Base-by-base conservation (phyloP, 1,139 yeast genomes). In the Maudiozyma humilis region DNA sequence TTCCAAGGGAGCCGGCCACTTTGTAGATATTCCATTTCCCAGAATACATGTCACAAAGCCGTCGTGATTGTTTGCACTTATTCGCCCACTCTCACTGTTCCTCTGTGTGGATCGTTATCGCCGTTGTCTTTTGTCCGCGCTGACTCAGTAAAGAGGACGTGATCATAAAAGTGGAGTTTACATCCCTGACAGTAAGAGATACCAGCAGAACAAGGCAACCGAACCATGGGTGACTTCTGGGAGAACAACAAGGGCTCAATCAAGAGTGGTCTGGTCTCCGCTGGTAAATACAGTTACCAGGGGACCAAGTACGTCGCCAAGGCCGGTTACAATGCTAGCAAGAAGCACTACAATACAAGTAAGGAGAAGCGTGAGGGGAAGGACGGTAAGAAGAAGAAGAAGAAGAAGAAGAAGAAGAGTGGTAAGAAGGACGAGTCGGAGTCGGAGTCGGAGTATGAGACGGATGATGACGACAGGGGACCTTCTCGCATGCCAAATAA, bases 241-340 rank as follows among this genome's bases (percentile, higher is more conserved):
- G 72, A 69, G n/a, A 67, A 69, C 44, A 71, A 73, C 57, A 73
- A 72, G 46, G 76, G 59, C 32, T 48, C 71, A 0, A 66, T 73
- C 47, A 60, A 67, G 33, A 64, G 65, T 15, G 74, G 75, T 16
- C 59, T 73, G 1, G 65, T 63, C 18, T 48, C 62, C 2, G 68
- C 62, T 3, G 67, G 69, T 2, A 59, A 60, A 38, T 52, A 53
- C 27, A 55, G 66, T 18, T 62, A 53, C 46, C 63, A 62, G 46
- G 75, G 73, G 4, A 68, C 76, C 5, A 75, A 69, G 46, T 64
- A 53, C 36, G 74, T 71, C 3, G 69, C 75, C 14, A 72, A 71
- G 52, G 66, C 72, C 1, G 76, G 78, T 3, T 66, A 66, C 47
- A 54, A 61, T 32, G 70, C 73, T 1, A 71, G 72, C 32, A 70